phyloP scores from a whole-genome alignment of 345 rosid species.

The Bruguiera parviflora region DNA sequence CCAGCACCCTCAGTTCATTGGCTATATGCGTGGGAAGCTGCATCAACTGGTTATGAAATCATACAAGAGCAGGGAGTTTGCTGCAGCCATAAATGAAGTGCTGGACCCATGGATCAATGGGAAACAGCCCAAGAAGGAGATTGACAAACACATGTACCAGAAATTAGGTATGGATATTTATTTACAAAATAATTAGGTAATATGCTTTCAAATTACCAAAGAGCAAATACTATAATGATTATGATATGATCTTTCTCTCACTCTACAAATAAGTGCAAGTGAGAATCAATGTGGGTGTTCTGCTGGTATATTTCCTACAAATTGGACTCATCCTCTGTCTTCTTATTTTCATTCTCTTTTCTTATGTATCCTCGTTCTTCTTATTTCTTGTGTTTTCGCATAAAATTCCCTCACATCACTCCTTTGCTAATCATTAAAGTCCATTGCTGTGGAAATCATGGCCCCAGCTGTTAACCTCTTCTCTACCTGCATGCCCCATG shows the following conservation, averaged over 20 bases:
- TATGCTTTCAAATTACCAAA: neutral
- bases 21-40: constrained; percentile 86
- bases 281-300: neutral
- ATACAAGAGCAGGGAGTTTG: constrained; percentile 87
- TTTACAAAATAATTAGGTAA: neutral
- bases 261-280: neutral
- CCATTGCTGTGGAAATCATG: no score
- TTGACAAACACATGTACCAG: constrained; percentile 67
- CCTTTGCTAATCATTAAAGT: no score
- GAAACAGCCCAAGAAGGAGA: constrained; percentile 89
- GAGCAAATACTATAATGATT: neutral
- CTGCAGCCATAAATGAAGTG: constrained; percentile 94
- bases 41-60: constrained; percentile 97
- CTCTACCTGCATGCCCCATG: no score
- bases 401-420: no score
- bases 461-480: no score
- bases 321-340: neutral
- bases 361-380: neutral
- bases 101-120: constrained; percentile 94
- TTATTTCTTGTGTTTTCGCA: neutral
- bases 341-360: neutral
- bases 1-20: constrained; percentile 88
- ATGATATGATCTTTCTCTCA: neutral
- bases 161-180: constrained; percentile 60
- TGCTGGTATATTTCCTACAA: neutral